Base-by-base conservation (phyloP, 306 rosid genomes). In the Lathyrus tuberosus region DNA sequence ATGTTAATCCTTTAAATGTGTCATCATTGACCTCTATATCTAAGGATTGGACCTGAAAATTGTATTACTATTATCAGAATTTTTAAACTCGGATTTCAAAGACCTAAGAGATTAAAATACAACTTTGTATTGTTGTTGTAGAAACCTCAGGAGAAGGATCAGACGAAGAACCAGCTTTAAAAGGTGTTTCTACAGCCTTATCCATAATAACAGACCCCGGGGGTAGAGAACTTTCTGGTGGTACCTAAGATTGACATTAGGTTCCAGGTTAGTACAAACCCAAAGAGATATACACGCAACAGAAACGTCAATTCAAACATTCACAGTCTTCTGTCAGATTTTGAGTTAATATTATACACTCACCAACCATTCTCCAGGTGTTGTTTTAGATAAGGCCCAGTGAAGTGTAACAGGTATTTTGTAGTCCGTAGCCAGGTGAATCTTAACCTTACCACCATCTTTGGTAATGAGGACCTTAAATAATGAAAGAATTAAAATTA, bases 361-460 rank as follows among this genome's bases (percentile, higher is more conserved):
- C 81, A 94, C 99, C 92, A 74, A 76, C 99, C 99, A 94, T 84
- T 94, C 97, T 74, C 90, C 92, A 37, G 92, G 78, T 16, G 76
- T 76, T 78, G 81, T 74, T 76, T 63, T 82, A 43, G 97, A 94
- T 74, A 94, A 80, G 53, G 95, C 96, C 99, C 99, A 94, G 76
- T 94, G 99, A 77, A 94, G 89, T 72, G 79, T 84, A 73, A 75
- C 35, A 47, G 95, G 95, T 56, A 52, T 79, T 78, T 83, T 78
- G 52, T 79, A 70, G 82, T 91, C 97, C 37, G 97, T 91, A 69
- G 95, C 85, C 75, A 94, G 83, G 85, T 85, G 83, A 81, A 94
- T 82, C 82, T 80, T 91, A 65, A 78, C 81, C 86, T 87, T 94
- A 69, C 85, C 83, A 67, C 78, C 80, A 77, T 74, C 81, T 76